Percentiles rank a stretch among this genome's conserved stretches.
Conservation (phyloP, 2,329 filamentous ascomycete species). For the Fusarium sp. region DNA sequence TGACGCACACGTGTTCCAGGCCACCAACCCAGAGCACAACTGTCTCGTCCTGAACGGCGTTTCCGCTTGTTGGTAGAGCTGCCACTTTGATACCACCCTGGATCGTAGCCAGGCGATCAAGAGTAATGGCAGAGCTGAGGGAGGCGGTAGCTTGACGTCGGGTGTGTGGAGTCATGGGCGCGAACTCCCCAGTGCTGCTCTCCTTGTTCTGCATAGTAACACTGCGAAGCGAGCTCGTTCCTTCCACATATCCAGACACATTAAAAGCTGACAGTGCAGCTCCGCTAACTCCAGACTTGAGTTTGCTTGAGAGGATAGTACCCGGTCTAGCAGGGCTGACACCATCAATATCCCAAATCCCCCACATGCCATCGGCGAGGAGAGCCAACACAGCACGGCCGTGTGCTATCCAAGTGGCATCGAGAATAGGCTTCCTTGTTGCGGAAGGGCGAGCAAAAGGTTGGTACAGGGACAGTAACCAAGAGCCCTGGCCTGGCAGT, state of each 20-base stretch:
- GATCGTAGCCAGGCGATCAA: constrained; percentile 61
- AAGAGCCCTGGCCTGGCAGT: constrained; percentile 66
- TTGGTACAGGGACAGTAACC: constrained; percentile 68
- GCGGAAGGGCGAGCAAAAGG: constrained; percentile 60
- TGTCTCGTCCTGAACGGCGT: constrained; percentile 60
- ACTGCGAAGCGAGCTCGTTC: constrained; percentile 62
- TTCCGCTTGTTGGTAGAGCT: constrained; percentile 54
- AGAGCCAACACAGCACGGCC: constrained; percentile 66
- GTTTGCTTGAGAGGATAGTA: constrained; percentile 57
- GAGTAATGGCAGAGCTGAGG: constrained; percentile 52
- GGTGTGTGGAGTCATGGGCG: constrained; percentile 70
- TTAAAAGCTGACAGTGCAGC: constrained; percentile 66
- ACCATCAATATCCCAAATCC: constrained; percentile 71
- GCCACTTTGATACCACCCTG: constrained; percentile 62
- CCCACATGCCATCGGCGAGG: constrained; percentile 71
- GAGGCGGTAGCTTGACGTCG: constrained; percentile 61
- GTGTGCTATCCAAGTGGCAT: constrained; percentile 67
- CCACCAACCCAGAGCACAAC: constrained; percentile 65
- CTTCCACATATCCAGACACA: constrained; percentile 66
- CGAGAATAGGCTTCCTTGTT: constrained; percentile 66
- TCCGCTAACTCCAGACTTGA: constrained; percentile 62
- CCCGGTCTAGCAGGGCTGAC: constrained; percentile 56
- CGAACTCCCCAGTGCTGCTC: constrained; percentile 59
- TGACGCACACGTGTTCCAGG: constrained; percentile 63
- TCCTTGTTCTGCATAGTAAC: constrained; percentile 48